Percentiles rank a stretch among this genome's conserved stretches.
Conservation (phyloP, 139 green algal species). For the Chlamydomonas sp. region DNA sequence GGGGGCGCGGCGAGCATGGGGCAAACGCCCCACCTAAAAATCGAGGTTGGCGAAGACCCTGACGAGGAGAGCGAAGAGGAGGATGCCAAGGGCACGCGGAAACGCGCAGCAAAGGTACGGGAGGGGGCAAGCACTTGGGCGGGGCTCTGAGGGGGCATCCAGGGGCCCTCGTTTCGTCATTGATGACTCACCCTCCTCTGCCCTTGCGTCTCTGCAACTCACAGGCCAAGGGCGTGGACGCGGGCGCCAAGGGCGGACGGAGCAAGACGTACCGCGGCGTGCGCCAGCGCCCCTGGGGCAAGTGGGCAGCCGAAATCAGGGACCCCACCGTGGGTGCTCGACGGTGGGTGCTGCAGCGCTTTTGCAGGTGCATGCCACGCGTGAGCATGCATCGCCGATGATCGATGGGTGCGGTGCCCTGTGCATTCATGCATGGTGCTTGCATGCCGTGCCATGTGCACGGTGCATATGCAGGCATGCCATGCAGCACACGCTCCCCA, state of each 20-base stretch:
- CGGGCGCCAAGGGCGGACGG: background rate
- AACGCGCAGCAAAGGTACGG: too few species aligned
- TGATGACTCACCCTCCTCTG: background rate
- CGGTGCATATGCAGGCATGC: too few species aligned
- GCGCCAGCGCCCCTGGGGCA: slow-evolving; percentile 93
- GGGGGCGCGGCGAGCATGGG: background rate
- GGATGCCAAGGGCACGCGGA: slow-evolving; percentile 2
- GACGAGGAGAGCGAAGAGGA: slow-evolving; percentile 5
- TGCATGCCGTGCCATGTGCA: background rate
- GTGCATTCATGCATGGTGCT: background rate
- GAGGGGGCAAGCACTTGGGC: too few species aligned
- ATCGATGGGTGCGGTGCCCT: background rate
- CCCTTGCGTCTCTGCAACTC: background rate
- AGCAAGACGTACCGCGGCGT: slow-evolving; percentile 80
- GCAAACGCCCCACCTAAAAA: background rate
- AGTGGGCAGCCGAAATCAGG: slow-evolving; percentile 95
- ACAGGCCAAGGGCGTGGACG: background rate
- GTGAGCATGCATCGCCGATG: background rate
- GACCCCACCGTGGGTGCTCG: slow-evolving; percentile 41
- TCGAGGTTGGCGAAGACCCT: background rate
- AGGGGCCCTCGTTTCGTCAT: background rate
- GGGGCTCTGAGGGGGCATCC: background rate
- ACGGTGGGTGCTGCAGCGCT: slow-evolving; percentile 4
- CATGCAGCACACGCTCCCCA: background rate
- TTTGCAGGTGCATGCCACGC: too few species aligned